Evolutionary conservation across 495 filamentous ascomycete species (phyloP).

Genomic region (Parathielavia appendiculata): DNA sequence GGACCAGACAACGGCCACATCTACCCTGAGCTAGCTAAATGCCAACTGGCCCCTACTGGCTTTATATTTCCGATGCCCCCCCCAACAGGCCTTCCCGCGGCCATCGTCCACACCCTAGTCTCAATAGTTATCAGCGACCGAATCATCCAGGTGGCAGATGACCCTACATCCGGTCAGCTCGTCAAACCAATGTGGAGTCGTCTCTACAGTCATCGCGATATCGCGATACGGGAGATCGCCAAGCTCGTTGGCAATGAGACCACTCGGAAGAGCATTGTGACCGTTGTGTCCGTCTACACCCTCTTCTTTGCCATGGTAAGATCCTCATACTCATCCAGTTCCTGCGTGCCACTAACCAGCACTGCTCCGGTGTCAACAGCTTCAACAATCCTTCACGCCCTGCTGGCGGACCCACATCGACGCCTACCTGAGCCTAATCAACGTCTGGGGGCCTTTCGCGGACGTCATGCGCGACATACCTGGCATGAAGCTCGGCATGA

Average conservation of each 20-base stretch:
- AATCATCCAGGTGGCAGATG: slow-evolving; percentile 11
- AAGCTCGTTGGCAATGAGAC: slow-evolving; percentile 20
- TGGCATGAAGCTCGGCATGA: slow-evolving; percentile 21
- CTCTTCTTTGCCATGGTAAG: slow-evolving; percentile 27
- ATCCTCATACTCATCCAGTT: not conserved
- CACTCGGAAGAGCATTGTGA: slow-evolving; percentile 14
- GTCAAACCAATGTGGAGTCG: slow-evolving; percentile 12
- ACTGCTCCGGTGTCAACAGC: slow-evolving; percentile 12
- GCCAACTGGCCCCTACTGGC: slow-evolving; percentile 9
- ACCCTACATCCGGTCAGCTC: not conserved
- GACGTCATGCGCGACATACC: not conserved
- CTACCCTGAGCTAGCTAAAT: slow-evolving; percentile 14
- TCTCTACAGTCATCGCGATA: slow-evolving; percentile 23
- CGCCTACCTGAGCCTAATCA: slow-evolving; percentile 28
- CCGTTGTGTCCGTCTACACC: slow-evolving; percentile 22
- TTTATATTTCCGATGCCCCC: slow-evolving; percentile 8
- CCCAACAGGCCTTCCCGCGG: not conserved
- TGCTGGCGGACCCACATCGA: slow-evolving; percentile 35
- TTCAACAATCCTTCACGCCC: slow-evolving; percentile 31
- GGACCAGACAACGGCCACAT: slow-evolving; percentile 19
- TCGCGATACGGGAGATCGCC: slow-evolving; percentile 24
- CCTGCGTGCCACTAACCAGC: not conserved
- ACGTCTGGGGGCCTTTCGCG: slow-evolving; percentile 25
- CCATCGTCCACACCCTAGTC: slow-evolving; percentile 19
- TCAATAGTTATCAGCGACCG: slow-evolving; percentile 18